These are phyloP conservation scores for Trichoderma gracile DNA, from an alignment of 2,329 filamentous ascomycete genomes.

Conservation along the genomic window DNA sequence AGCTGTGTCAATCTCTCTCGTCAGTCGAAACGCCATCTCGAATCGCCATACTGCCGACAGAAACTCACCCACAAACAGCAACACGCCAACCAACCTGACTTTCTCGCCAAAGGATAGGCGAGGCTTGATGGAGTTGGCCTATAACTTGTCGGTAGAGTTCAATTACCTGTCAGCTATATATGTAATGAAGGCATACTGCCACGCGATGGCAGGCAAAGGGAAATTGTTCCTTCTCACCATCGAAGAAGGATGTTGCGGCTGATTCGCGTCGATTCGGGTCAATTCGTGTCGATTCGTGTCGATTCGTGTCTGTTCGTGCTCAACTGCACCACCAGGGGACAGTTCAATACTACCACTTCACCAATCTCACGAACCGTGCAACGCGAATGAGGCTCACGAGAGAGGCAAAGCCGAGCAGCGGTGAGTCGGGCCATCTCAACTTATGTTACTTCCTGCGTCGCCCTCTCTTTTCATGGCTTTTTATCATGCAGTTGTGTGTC, in stretches of 20 bases:
- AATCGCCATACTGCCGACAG: no score
- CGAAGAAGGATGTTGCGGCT: not conserved
- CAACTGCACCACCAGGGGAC: not conserved
- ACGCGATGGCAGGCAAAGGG: no score
- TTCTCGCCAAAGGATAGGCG: slow-evolving; percentile 30
- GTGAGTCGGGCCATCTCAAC: not conserved
- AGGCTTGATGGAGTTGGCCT: slow-evolving; percentile 27
- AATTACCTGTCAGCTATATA: not conserved
- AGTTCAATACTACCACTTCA: no score
- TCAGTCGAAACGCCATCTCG: not conserved
- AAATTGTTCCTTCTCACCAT: not conserved
- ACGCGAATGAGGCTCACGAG: not conserved
- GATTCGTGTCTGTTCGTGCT: not conserved
- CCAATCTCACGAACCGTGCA: not conserved
- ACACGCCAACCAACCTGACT: slow-evolving; percentile 24
- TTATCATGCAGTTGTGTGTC: not conserved
- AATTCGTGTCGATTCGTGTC: no score
- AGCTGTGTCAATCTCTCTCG: slow-evolving; percentile 5
- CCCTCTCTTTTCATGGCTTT: not conserved
- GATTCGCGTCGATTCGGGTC: no score
- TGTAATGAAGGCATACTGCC: not conserved
- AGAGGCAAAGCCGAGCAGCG: not conserved
- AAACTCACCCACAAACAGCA: slow-evolving; percentile 28
- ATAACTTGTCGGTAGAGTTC: not conserved
- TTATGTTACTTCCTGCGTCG: not conserved